Percentiles rank a stretch among this genome's conserved stretches.
Conservation (phyloP, 2,329 filamentous ascomycete species). For the Claviceps capensis region DNA sequence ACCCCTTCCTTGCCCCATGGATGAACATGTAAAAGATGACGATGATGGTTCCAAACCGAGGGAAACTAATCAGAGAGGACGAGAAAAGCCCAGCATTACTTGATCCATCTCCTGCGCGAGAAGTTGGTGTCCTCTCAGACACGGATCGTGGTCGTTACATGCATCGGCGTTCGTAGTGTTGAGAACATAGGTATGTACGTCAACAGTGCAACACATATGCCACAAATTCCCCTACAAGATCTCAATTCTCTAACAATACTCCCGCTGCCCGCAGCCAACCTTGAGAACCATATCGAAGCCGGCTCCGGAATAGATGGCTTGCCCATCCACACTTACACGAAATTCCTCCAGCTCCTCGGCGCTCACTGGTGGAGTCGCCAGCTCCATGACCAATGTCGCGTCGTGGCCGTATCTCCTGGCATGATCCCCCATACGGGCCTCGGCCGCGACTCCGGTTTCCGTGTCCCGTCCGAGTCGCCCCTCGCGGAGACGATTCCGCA, state of each 20-base stretch:
- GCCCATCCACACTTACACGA: slow-evolving; percentile 28
- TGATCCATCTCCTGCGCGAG: slow-evolving; percentile 33
- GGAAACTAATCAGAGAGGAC: neutral
- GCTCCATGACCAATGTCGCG: slow-evolving; percentile 26
- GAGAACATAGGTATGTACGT: slow-evolving; percentile 20
- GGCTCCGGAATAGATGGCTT: slow-evolving; percentile 18
- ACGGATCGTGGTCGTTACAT: slow-evolving; percentile 37
- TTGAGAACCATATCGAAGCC: slow-evolving; percentile 26
- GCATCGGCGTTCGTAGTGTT: slow-evolving; percentile 30
- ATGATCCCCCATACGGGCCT: slow-evolving; percentile 36
- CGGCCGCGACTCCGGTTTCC: slow-evolving; percentile 16
- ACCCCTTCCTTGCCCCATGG: no score
- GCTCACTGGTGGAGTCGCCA: slow-evolving; percentile 44
- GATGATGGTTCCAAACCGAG: no score
- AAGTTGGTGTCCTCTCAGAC: slow-evolving; percentile 32
- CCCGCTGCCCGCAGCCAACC: slow-evolving; percentile 12
- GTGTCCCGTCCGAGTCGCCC: slow-evolving; percentile 19
- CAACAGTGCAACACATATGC: neutral
- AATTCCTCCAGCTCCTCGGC: slow-evolving; percentile 36
- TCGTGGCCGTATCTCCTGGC: slow-evolving; percentile 40
- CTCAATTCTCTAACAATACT: slow-evolving; percentile 1
- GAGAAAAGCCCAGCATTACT: slow-evolving; percentile 36
- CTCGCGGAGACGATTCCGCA: slow-evolving; percentile 35
- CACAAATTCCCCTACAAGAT: no score
- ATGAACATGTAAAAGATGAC: no score